Percentiles rank a stretch among this genome's conserved stretches.
Conservation (phyloP, 2,329 filamentous ascomycete genomes). For the Bipolaris bicolor region DNA sequence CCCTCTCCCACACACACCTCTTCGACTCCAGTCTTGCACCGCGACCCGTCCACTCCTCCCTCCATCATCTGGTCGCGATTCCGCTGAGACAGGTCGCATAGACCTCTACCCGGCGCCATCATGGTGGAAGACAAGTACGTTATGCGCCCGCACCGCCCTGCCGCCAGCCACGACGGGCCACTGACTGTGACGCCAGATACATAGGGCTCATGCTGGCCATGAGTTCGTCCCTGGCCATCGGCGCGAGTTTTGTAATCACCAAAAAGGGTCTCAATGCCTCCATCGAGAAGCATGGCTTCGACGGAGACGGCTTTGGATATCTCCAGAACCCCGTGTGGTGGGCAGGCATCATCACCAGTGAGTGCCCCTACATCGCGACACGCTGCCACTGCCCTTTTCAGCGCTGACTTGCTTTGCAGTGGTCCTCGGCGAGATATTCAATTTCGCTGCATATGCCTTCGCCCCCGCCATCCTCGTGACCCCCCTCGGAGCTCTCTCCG, state of each 20-base stretch:
- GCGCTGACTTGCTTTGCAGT: constrained; percentile 60
- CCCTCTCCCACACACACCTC: constrained; percentile 4
- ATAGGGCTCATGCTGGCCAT: constrained; percentile 50
- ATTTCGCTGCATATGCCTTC: constrained; percentile 98
- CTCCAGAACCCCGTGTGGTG: constrained; percentile 96
- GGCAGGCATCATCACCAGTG: constrained; percentile 89
- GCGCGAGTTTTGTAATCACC: constrained; percentile 97
- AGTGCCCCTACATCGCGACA: constrained; percentile 40
- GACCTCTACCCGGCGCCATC: constrained; percentile 23
- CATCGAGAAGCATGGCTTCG: constrained; percentile 89
- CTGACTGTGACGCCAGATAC: constrained; percentile 47
- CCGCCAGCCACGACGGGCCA: constrained; percentile 1
- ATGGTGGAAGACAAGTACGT: constrained; percentile 53
- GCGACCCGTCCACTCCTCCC: not conserved
- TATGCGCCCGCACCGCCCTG: constrained; percentile 9
- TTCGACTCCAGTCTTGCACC: not conserved
- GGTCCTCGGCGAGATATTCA: constrained; percentile 90
- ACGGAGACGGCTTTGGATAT: constrained; percentile 95
- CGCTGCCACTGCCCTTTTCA: not conserved
- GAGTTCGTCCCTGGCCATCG: constrained; percentile 50
- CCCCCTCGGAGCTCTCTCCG: constrained; percentile 88
- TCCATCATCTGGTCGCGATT: constrained; percentile 5
- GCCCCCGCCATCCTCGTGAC: constrained; percentile 98
- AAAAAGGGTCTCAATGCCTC: constrained; percentile 97
- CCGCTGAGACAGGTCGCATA: constrained; percentile 12